Base-by-base conservation (phyloP, 768 basidiomycete species). In the Mycena polygramma region DNA sequence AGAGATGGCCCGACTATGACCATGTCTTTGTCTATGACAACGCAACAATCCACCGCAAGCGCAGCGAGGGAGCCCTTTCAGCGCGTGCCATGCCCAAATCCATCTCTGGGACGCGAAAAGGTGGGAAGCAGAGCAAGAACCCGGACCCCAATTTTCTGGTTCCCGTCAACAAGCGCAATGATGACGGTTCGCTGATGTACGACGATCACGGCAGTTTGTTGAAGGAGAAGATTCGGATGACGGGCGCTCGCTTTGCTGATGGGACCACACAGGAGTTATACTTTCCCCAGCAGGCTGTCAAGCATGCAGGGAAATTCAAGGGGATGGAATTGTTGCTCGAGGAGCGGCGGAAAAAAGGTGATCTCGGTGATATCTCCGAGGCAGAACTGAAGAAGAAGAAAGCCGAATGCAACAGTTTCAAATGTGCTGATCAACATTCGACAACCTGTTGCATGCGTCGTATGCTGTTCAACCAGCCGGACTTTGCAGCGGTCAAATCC, bases 401-500 rank as follows among this genome's bases (percentile, higher is more conserved):
- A 19, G 24, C 66, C 17, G 51, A 67, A 22, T 67, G 66, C 51
- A 51, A 30, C 61, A 74, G 24, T 81, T 81, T 69, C 20, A 67
- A 67, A 71, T 78, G 55, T 81, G 79, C 70, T 46, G 57, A 67
- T 41, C 70, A 10, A 54, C 37, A 64, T 41, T 70, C 26, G 15
- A 45, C 74, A 11, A n/a, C 52, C 17, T 83, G 82, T 65, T 83
- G 82, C 69, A 68, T 64, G 61, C 65, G 68, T 20, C 63, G 68
- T 15, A 57, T 79, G 37, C 75, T 79, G 7, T 76, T 66, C 60
- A 65, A 68, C 45, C 70, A 79, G 63, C 73, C 73, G 11, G 79
- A 79, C 58, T 79, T 79, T 55, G 59, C 55, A 39, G 66, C 72
- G 15, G 63, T 75, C 41, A 69, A 74, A 30, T 79, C 76, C 8